These are phyloP conservation scores for Physaria fendleri DNA, from an alignment of 345 rosid species.

Conservation along the genomic window DNA sequence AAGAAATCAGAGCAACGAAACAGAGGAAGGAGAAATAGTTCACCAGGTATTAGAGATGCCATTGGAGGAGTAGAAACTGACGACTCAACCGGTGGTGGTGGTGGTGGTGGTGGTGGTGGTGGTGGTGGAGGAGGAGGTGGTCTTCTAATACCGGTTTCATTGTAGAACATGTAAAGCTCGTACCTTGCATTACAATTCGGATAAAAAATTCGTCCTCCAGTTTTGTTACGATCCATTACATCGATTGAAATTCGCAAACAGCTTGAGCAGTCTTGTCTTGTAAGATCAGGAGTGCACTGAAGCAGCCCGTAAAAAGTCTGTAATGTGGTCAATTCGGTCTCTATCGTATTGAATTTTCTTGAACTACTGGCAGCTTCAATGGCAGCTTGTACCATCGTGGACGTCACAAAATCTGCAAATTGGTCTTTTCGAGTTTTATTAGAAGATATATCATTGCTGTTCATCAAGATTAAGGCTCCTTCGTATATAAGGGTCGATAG, in stretches of 20 bases:
- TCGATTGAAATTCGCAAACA: constrained; percentile 23
- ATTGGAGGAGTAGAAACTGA: constrained; percentile 1
- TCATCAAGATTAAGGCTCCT: background rate
- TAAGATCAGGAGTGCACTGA: constrained; percentile 51
- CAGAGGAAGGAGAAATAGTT: background rate
- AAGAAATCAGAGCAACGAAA: background rate
- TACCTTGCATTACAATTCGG: constrained; percentile 39
- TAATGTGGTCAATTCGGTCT: background rate
- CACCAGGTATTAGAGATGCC: background rate
- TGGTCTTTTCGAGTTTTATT: background rate
- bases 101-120: background rate
- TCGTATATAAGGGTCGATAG: background rate
- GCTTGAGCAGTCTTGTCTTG: background rate
- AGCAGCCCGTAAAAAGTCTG: constrained; percentile 25
- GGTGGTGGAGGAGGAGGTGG: background rate
- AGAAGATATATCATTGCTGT: background rate
- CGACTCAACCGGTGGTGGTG: no score
- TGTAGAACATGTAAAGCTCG: constrained; percentile 31
- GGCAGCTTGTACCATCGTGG: background rate
- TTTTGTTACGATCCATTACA: background rate
- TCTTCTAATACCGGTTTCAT: background rate
- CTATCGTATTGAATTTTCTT: constrained; percentile 27
- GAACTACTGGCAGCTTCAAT: background rate
- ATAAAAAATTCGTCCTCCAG: constrained; percentile 25
- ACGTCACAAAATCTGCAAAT: background rate